Evolutionary conservation across 1,284 basidiomycete genomes (phyloP).

Genomic region (Lentinula novae-zelandiae): DNA sequence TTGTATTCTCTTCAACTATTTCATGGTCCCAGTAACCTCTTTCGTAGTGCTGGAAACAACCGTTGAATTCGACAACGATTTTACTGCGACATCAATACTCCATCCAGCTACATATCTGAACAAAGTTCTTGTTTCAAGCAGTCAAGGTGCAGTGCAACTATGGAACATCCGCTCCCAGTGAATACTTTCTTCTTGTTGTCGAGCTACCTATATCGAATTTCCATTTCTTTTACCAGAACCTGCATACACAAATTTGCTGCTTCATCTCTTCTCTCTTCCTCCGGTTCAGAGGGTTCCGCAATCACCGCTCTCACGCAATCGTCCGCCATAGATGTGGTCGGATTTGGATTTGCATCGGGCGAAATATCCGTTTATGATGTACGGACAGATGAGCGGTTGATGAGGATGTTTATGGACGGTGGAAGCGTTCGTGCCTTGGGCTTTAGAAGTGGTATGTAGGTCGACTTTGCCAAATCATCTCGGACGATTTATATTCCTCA

Average conservation of each 20-base stretch:
- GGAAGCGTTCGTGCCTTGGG: slow-evolving; percentile 73
- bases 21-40: not conserved
- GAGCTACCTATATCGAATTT: not conserved
- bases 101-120: slow-evolving; percentile 98
- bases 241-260: slow-evolving; percentile 64
- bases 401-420: slow-evolving; percentile 87
- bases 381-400: slow-evolving; percentile 82
- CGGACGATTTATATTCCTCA: slow-evolving; percentile 25
- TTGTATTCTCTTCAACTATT: slow-evolving; percentile 1
- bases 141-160: slow-evolving; percentile 82
- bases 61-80: slow-evolving; percentile 74
- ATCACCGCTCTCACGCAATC: slow-evolving; percentile 86
- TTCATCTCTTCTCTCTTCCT: slow-evolving; percentile 44
- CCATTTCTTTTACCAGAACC: slow-evolving; percentile 35
- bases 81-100: slow-evolving; percentile 80
- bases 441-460: slow-evolving; percentile 79
- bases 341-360: slow-evolving; percentile 86
- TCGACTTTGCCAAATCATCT: slow-evolving; percentile 1
- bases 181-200: slow-evolving; percentile 25
- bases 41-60: slow-evolving; percentile 52
- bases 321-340: slow-evolving; percentile 94
- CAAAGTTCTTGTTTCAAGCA: slow-evolving; percentile 87
- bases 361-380: slow-evolving; percentile 89
- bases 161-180: slow-evolving; percentile 91
- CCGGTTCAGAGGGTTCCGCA: slow-evolving; percentile 28